These are phyloP conservation scores for Eustoma russellianum DNA, from an alignment of 257 asterid genomes.

Conservation along the genomic window DNA sequence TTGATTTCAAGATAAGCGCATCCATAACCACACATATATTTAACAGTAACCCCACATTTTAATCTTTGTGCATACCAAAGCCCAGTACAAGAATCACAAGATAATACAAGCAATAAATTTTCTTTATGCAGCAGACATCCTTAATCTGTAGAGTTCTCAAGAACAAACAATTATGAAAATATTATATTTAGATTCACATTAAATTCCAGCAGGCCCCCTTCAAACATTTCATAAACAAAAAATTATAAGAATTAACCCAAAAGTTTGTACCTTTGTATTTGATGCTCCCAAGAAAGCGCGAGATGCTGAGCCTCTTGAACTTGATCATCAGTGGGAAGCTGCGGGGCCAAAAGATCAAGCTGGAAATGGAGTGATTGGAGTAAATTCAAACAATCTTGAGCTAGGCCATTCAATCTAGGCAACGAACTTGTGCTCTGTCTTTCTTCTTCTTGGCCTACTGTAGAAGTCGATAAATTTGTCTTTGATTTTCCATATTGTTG, in stretches of 20 bases:
- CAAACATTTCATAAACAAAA: neutral
- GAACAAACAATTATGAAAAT: no score
- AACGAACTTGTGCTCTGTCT: conserved; percentile 33
- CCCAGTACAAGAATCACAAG: no score
- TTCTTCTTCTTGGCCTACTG: conserved; percentile 14
- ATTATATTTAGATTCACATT: no score
- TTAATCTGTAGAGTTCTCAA: no score
- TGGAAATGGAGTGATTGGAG: conserved; percentile 71
- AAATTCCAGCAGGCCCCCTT: neutral
- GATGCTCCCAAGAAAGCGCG: conserved; percentile 59
- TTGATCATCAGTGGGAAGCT: conserved; percentile 56
- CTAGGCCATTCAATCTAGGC: conserved; percentile 80
- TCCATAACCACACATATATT: no score
- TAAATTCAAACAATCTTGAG: conserved; percentile 66
- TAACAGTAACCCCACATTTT: no score
- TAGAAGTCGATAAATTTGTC: conserved; percentile 8
- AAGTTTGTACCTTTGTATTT: conserved; percentile 50
- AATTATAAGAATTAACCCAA: neutral
- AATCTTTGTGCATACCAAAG: no score
- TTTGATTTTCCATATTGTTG: conserved; percentile 55
- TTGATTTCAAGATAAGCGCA: no score
- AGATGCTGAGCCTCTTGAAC: conserved; percentile 52
- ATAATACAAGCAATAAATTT: no score
- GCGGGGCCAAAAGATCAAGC: conserved; percentile 90
- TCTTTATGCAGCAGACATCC: no score